Evolutionary conservation across 2,329 filamentous ascomycete species (phyloP).

Genomic region (Trichoderma polysporum): DNA sequence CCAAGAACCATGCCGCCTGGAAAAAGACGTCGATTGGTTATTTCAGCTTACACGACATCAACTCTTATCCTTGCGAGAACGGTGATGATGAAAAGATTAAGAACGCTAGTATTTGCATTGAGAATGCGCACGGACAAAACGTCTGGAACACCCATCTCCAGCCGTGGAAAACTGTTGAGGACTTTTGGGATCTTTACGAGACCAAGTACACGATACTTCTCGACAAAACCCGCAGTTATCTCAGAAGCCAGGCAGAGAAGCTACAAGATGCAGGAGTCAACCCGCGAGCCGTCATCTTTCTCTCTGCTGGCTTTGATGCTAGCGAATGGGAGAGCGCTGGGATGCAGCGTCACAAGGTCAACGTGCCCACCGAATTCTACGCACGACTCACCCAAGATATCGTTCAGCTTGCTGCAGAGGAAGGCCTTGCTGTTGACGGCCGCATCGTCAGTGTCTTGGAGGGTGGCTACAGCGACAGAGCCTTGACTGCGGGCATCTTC

Average conservation of each 20-base stretch:
- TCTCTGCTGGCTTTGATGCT: conserved; percentile 95
- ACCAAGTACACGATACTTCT: conserved; percentile 73
- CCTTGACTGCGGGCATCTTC: conserved; percentile 81
- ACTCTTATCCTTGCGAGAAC: conserved; percentile 93
- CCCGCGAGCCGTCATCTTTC: conserved; percentile 84
- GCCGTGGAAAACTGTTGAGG: conserved; percentile 74
- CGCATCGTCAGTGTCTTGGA: conserved; percentile 91
- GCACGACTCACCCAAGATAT: conserved; percentile 86
- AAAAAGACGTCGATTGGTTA: conserved; percentile 91
- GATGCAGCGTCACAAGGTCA: conserved; percentile 95
- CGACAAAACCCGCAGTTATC: conserved; percentile 75
- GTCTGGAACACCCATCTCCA: conserved; percentile 97
- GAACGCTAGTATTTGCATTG: conserved; percentile 90
- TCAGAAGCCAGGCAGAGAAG: conserved; percentile 69
- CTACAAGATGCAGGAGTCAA: conserved; percentile 58
- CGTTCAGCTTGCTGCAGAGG: conserved; percentile 76
- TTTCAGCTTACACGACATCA: conserved; percentile 96
- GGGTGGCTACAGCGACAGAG: conserved; percentile 92
- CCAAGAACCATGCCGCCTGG: conserved; percentile 71
- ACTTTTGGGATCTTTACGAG: conserved; percentile 90
- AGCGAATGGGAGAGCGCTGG: conserved; percentile 89
- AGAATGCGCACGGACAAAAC: conserved; percentile 89
- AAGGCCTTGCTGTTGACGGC: conserved; percentile 74
- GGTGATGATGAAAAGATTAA: conserved; percentile 93
- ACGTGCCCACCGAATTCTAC: conserved; percentile 96